Base-by-base conservation (phyloP, 331 rosid species). In the Pyrus hybrid region DNA sequence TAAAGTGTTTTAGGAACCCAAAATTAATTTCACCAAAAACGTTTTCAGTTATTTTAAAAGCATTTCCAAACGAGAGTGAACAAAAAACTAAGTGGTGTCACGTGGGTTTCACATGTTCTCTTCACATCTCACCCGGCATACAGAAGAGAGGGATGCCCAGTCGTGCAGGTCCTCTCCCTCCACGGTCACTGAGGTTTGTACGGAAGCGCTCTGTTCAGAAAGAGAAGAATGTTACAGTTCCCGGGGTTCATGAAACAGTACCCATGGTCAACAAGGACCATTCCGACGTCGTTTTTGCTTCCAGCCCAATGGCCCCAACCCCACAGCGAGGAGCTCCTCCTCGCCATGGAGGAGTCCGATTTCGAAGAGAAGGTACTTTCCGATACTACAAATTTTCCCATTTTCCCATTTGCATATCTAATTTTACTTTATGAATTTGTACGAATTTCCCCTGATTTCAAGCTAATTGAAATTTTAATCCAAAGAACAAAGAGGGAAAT, bases 251-350 rank as follows among this genome's bases (percentile, higher is more conserved):
- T 94, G 97, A 94, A 87, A 17, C 96, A 94, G 74, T 90, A 85
- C 73, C 93, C 96, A 8, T 81, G 90, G 83, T 90, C 97, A 70
- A 86, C 93, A 22, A 85, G 85, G 81, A 88, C 83, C 7, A 87
- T 92, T 81, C 96, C 97, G 83, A 81, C 99, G 74, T 90, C 99
- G 83, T 86, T 82, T 86, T 61, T 88, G 75, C 84, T 92, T 8
- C 99, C 97, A 7, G 87, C 93, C 58, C 99, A 94, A 63, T 94
- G 96, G 96, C 96, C 97, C 18, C 97, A 88, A n/a, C 91, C 96
- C 47, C 99, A 90, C 26, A 92, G 80, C 82, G 99, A 92, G 70
- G 99, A 94, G 67, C 89, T 94, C 47, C 92, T 92, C 33, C 96
- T 94, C 60, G 93, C 97, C 68, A 78, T 90, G 96, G 99, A 94